Base-by-base conservation (phyloP, 257 asterid genomes). In the Eucommia ulmoides region DNA sequence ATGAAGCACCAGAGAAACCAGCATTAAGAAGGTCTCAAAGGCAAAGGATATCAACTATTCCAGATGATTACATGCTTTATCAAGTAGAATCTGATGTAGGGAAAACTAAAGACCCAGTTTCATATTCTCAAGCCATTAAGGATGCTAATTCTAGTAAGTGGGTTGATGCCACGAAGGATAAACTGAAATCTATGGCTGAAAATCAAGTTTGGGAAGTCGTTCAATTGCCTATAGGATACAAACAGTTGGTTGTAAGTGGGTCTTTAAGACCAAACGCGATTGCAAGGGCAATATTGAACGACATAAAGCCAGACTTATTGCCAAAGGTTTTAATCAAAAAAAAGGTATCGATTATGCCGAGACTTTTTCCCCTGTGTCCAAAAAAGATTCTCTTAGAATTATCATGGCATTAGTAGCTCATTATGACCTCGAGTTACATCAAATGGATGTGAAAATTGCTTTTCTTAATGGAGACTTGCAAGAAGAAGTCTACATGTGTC, bases 401-500 rank as follows among this genome's bases (percentile, higher is more conserved):
- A 29, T 29, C 6, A 29, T 29, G 12, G 12, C 12, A 5, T 29
- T 29, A 29, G 38, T 29, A 29, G 38, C 12, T 29, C 38, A 29
- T 29, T 29, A 29, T 29, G 12, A 29, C 38, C 12, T 29, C 6
- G 8, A 29, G 38, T 12, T 29, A 12, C 38, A 29, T 29, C 38
- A 29, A 29, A 29, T 29, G 38, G n/a, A 38, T 38, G 45, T 38
- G n/a, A 38, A 38, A 38, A 38, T 18, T 38, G n/a, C n/a, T 38
- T 38, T n/a, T 38, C n/a, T 38, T 8, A 38, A 38, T 38, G 45
- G 2, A 14, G n/a, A 38, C n/a, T 38, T 38, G 16, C 17, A 38
- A 4, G 45, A 38, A 38, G 16, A 38, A 3, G 45, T 38, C n/a
- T 38, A 38, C n/a, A 38, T 38, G 45, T 12, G n/a, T 38, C 45